Evolutionary conservation across 2,329 filamentous ascomycete genomes (phyloP).

Genomic region (Pezicula radicicola): DNA sequence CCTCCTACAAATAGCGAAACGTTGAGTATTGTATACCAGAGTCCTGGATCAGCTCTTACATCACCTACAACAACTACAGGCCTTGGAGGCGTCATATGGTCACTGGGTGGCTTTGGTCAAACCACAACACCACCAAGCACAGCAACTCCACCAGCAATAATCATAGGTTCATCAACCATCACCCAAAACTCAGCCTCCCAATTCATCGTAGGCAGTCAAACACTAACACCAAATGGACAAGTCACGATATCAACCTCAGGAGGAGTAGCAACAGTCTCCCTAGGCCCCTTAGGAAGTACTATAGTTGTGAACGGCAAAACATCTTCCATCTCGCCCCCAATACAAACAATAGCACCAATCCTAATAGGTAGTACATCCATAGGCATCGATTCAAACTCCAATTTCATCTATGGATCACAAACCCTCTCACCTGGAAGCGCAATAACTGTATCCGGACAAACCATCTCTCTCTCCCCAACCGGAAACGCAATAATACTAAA

Average conservation of each 20-base stretch:
- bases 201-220: background rate
- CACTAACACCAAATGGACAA: background rate
- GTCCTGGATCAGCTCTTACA: no score
- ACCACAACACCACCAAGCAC: no score
- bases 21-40: no score
- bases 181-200: background rate
- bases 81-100: no score
- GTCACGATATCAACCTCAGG: background rate
- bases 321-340: background rate
- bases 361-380: slow-evolving; percentile 17
- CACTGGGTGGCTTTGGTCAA: no score
- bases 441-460: slow-evolving; percentile 18
- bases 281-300: background rate
- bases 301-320: background rate
- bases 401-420: slow-evolving; percentile 19
- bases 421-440: slow-evolving; percentile 19
- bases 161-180: background rate
- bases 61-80: no score
- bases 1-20: no score
- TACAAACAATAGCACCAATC: slow-evolving; percentile 10
- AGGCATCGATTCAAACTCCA: slow-evolving; percentile 12
- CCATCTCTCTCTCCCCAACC: slow-evolving; percentile 16
- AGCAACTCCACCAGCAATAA: slow-evolving; percentile 7
- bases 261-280: background rate
- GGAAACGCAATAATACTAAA: slow-evolving; percentile 13